Evolutionary conservation across 371 early-diverging fungal genomes (phyloP), one percentile per base, ranked within the genome.

Genomic region (Rhizopus microsporus): DNA sequence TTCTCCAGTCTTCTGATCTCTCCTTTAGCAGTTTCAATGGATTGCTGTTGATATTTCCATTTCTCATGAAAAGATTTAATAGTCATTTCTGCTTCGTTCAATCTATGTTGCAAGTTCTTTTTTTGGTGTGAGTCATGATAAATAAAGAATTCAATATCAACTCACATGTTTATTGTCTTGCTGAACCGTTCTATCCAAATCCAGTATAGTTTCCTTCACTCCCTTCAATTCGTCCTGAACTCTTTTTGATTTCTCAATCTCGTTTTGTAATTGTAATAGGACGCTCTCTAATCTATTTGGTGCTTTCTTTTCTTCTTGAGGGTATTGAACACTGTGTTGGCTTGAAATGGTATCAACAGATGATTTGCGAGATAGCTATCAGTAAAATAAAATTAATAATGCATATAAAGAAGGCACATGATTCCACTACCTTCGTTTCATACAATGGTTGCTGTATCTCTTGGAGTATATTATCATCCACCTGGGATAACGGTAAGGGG

Each of bases 401-500:
- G 2, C 23, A 23, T 23, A 23, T 23, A 23, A 23, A 23, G 23
- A 29, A 38, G 38, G 32, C 35, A 42, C 49, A 40, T 40, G 53
- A 35, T 32, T 61, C 59, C 60, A 13, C 48, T 38, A 29, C 52
- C 29, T 7, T 50, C 55, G 15, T 57, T 23, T 37, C 38, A 58
- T 8, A 69, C 44, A 46, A 46, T 46, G 29, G 29, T 23, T 17
- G 17, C 17, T 15, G 17, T 23, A 29, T 29, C 30, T 75, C 75
- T 43, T 68, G 67, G 5, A 72, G 56, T 8, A 65, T 50, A 38
- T 8, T 55, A 33, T 56, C 54, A 56, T 77, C 74, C 65, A 71
- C 62, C 65, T 77, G 77, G 47, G 71, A 64, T 45, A 77, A 51
- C 8, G 77, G 62, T 38, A 67, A 45, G 9, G 69, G 63, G 9